A percentile compares a stretch with the other conserved stretches of the same genome.
Conservation (phyloP, 1,284 basidiomycete species). For the Ceratobasidium sp. region DNA sequence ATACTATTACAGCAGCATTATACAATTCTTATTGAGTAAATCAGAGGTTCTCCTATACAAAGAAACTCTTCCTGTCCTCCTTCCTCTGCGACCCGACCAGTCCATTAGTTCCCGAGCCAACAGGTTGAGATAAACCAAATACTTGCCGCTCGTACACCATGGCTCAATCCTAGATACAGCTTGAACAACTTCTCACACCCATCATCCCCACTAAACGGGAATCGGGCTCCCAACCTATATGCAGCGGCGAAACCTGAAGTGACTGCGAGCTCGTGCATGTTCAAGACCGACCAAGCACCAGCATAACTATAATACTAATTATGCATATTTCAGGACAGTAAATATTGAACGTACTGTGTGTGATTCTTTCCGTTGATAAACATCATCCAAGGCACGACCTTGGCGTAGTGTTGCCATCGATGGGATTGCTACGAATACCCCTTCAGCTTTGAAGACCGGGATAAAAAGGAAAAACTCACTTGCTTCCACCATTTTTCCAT, state of each 20-base stretch:
- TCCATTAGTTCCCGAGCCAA: background rate
- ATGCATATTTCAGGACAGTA: background rate
- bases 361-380: constrained; percentile 61
- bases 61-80: constrained; percentile 48
- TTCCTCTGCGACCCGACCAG: constrained; percentile 40
- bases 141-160: constrained; percentile 50
- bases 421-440: constrained; percentile 32
- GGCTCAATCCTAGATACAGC: constrained; percentile 55
- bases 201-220: constrained; percentile 50
- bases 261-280: constrained; percentile 67
- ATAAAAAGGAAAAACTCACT: constrained; percentile 33
- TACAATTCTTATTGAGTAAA: background rate
- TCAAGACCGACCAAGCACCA: constrained; percentile 54
- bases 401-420: constrained; percentile 55
- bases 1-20: background rate
- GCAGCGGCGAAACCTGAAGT: constrained; percentile 66
- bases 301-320: constrained; percentile 46
- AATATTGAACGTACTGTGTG: constrained; percentile 39
- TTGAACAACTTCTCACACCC: constrained; percentile 53
- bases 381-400: constrained; percentile 67
- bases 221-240: constrained; percentile 62
- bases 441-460: background rate
- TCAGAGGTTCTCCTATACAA: constrained; percentile 38
- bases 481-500: constrained; percentile 46
- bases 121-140: background rate